phyloP scores from a whole-genome alignment of 768 basidiomycete genomes.

The Phanerodontia chrysosporium region DNA sequence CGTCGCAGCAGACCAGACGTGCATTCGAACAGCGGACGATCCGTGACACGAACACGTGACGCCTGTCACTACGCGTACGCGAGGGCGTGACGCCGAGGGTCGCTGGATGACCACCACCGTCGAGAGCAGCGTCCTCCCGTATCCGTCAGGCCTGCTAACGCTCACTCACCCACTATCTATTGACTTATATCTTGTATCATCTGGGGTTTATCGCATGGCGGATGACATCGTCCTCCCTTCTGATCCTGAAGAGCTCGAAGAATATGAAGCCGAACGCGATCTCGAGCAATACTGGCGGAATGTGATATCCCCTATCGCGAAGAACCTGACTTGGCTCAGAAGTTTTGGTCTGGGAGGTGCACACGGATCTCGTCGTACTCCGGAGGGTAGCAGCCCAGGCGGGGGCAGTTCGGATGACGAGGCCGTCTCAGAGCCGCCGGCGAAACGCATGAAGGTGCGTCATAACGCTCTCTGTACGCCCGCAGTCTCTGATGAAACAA shows the following conservation, averaged over 20 bases:
- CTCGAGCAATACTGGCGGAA: slow-evolving; percentile 6
- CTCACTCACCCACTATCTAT: neutral
- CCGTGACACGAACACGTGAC: neutral
- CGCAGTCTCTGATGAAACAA: neutral
- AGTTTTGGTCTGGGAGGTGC: neutral
- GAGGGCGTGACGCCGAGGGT: no score
- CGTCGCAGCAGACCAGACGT: slow-evolving; percentile 2
- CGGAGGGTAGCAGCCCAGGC: neutral
- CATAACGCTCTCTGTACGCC: neutral
- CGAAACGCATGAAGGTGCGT: slow-evolving; percentile 12
- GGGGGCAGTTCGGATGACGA: neutral
- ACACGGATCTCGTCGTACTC: neutral
- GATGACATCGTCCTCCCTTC: slow-evolving; percentile 9
- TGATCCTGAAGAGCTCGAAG: slow-evolving; percentile 11
- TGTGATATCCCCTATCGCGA: neutral
- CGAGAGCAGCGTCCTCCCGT: no score
- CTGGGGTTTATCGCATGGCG: neutral
- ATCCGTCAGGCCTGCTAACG: no score
- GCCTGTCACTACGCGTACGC: neutral
- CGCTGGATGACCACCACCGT: no score
- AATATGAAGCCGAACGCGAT: neutral
- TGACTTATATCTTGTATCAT: neutral
- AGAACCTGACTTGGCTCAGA: neutral
- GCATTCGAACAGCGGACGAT: neutral
- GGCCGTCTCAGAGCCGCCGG: neutral